Evolutionary conservation across 1,139 yeast genomes (phyloP).

Genomic region (Entelexis sorbosivorans): DNA sequence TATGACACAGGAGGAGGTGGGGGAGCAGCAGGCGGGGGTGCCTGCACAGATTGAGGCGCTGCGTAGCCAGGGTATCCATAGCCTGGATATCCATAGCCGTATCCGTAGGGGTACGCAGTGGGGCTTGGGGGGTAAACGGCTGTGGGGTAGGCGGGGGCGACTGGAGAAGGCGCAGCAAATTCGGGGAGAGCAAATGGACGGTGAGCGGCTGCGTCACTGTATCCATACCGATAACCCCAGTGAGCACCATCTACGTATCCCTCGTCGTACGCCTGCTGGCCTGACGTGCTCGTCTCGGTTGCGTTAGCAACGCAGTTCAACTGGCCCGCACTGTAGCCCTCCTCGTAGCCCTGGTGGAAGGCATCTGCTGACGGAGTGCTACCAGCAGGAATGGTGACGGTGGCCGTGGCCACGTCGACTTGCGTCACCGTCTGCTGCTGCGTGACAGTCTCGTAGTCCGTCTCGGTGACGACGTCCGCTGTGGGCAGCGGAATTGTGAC

Average conservation of each 20-base stretch:
- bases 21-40: not conserved
- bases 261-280: not conserved
- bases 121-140: not conserved
- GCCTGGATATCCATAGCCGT: not conserved
- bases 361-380: not conserved
- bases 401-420: not conserved
- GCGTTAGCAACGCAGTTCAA: not conserved
- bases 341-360: slow-evolving; percentile 9
- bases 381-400: slow-evolving; percentile 1
- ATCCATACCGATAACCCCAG: slow-evolving; percentile 16
- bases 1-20: slow-evolving; percentile 3
- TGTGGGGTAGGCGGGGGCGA: not conserved
- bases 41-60: not conserved
- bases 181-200: slow-evolving; percentile 5
- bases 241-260: slow-evolving; percentile 15
- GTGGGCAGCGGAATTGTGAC: slow-evolving; percentile 4
- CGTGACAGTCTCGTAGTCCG: not conserved
- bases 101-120: not conserved
- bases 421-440: not conserved
- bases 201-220: slow-evolving; percentile 9
- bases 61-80: not conserved
- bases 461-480: not conserved
- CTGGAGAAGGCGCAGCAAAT: not conserved
- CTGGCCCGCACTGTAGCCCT: slow-evolving; percentile 6
- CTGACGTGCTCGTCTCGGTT: not conserved